phyloP scores from a whole-genome alignment of 495 filamentous ascomycete species.

The Tuber brumale region DNA sequence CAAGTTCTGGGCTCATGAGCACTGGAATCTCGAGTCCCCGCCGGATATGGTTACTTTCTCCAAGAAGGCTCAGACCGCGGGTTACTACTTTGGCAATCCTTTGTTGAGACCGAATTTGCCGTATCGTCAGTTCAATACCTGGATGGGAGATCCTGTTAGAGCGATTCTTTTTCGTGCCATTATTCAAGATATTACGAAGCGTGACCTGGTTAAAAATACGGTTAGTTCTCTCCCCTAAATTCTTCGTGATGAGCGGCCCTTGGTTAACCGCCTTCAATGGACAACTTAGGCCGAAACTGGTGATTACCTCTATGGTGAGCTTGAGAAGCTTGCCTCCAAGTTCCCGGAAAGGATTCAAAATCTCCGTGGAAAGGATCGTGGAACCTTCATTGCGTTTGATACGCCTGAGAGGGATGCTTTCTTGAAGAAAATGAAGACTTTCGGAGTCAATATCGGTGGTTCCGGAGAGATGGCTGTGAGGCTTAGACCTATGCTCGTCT shows the following conservation, averaged over 20 bases:
- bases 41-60: constrained; percentile 98
- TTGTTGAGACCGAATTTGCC: constrained; percentile 92
- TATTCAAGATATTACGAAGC: constrained; percentile 75
- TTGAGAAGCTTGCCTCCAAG: constrained; percentile 61
- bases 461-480: constrained; percentile 73
- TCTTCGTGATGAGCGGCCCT: background rate
- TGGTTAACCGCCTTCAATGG: background rate
- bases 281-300: constrained; percentile 55
- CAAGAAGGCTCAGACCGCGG: constrained; percentile 98
- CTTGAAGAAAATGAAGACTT: constrained; percentile 68
- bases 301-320: constrained; percentile 69
- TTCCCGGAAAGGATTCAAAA: constrained; percentile 84
- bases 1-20: constrained; percentile 98
- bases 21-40: constrained; percentile 78
- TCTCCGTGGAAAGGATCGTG: constrained; percentile 85
- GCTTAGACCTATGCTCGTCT: constrained; percentile 90
- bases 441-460: constrained; percentile 91
- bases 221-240: constrained; percentile 18
- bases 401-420: constrained; percentile 78
- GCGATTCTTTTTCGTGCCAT: constrained; percentile 90
- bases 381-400: constrained; percentile 97
- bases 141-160: constrained; percentile 96
- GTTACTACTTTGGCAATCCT: constrained; percentile 89
- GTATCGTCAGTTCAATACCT: constrained; percentile 99
- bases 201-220: constrained; percentile 74